Conservation (phyloP, 345 rosid genomes). For the Eucalyptus victrix region DNA sequence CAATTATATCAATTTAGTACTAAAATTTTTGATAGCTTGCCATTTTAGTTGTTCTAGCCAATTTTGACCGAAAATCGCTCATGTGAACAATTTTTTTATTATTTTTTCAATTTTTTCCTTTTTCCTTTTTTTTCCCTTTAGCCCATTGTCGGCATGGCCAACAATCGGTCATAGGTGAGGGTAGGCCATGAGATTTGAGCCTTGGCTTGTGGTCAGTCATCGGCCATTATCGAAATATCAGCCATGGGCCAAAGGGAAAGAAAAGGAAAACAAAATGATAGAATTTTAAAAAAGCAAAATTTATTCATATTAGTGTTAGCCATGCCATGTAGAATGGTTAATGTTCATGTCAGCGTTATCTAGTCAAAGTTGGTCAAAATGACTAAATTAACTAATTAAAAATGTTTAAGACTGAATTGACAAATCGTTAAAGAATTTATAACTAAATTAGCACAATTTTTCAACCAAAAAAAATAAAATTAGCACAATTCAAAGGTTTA, state of each 20-base stretch:
- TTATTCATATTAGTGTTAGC: too few species aligned
- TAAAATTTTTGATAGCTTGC: rapidly evolving
- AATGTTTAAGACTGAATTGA: too few species aligned
- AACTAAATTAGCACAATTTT: too few species aligned
- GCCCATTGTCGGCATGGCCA: rapidly evolving
- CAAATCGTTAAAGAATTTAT: too few species aligned
- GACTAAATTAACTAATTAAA: too few species aligned
- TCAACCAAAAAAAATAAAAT: too few species aligned
- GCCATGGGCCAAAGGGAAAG: background rate
- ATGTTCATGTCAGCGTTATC: rapidly evolving
- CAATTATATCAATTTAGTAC: rapidly evolving
- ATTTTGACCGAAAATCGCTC: rapidly evolving
- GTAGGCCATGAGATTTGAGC: too few species aligned
- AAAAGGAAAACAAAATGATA: background rate
- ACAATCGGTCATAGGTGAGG: rapidly evolving
- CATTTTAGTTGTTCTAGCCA: rapidly evolving
- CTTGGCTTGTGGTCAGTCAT: rapidly evolving
- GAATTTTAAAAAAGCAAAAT: background rate
- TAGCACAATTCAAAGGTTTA: too few species aligned
- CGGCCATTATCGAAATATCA: rapidly evolving
- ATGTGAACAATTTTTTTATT: background rate
- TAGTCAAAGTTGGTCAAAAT: rapidly evolving
- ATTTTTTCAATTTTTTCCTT: rapidly evolving
- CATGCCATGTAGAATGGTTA: rapidly evolving
- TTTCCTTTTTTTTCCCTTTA: background rate